Conservation (phyloP, 257 asterid genomes). For the Petrea volubilis region DNA sequence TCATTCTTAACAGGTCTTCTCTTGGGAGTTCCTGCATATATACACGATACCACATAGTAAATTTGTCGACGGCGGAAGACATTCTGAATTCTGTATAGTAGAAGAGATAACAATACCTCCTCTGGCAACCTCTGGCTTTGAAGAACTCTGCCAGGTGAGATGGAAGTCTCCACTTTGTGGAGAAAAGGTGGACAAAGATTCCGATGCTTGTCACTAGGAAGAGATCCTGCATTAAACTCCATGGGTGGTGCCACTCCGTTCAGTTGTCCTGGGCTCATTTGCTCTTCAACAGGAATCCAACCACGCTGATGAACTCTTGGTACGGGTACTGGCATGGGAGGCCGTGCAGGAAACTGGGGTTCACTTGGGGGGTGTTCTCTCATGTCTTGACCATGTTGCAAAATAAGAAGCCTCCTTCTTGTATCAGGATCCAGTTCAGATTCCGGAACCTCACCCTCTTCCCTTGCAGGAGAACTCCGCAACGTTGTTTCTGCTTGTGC, state of each 20-base stretch:
- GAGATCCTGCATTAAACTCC: slow-evolving; percentile 57
- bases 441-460: slow-evolving; percentile 88
- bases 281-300: slow-evolving; percentile 73
- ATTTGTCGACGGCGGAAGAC: not conserved
- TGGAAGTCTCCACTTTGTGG: slow-evolving; percentile 49
- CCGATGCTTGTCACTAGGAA: slow-evolving; percentile 51
- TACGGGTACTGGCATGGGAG: slow-evolving; percentile 51
- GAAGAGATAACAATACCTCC: slow-evolving; percentile 45
- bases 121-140: slow-evolving; percentile 50
- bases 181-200: slow-evolving; percentile 51
- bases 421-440: slow-evolving; percentile 86
- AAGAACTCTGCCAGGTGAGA: slow-evolving; percentile 51
- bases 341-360: slow-evolving; percentile 51
- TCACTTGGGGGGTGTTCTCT: slow-evolving; percentile 64
- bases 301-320: slow-evolving; percentile 52
- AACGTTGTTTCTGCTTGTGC: slow-evolving; percentile 48
- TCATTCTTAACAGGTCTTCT: slow-evolving; percentile 56
- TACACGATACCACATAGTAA: slow-evolving; percentile 3
- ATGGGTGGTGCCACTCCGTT: slow-evolving; percentile 42
- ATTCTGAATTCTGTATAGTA: not conserved
- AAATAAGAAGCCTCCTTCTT: slow-evolving; percentile 80
- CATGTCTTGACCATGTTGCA: slow-evolving; percentile 79
- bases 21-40: slow-evolving; percentile 53
- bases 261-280: slow-evolving; percentile 53
- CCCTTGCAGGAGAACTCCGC: slow-evolving; percentile 73